These are phyloP conservation scores for Shiraia bambusicola DNA, from an alignment of 2,329 filamentous ascomycete species.

Conservation along the genomic window DNA sequence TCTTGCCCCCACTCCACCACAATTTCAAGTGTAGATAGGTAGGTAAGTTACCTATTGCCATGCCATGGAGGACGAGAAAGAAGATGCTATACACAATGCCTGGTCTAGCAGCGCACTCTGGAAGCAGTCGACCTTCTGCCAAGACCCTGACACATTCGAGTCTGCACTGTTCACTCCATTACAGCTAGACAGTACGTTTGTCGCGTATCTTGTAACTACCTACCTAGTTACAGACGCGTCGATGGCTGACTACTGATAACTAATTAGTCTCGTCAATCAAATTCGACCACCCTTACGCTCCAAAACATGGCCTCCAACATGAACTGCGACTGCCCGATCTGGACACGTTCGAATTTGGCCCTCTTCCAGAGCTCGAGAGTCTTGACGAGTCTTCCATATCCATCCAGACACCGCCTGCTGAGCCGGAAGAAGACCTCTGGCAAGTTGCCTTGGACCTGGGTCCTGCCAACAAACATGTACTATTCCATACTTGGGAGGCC, in stretches of 20 bases:
- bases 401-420: conserved; percentile 24
- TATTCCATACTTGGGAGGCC: conserved; percentile 68
- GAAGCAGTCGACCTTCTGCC: conserved; percentile 54
- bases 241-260: conserved; percentile 22
- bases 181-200: conserved; percentile 40
- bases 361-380: conserved; percentile 37
- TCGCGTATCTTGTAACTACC: conserved; percentile 30
- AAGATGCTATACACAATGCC: conserved; percentile 54
- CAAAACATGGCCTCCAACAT: conserved; percentile 35
- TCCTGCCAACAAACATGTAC: conserved; percentile 29
- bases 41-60: too few species aligned
- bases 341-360: conserved; percentile 45
- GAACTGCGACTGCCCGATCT: conserved; percentile 43
- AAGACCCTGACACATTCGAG: conserved; percentile 20
- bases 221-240: too few species aligned
- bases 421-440: conserved; percentile 46
- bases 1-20: conserved; percentile 20
- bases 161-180: conserved; percentile 38
- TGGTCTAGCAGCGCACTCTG: conserved; percentile 67
- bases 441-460: conserved; percentile 37
- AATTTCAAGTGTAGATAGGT: conserved; percentile 4
- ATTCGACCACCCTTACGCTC: conserved; percentile 45
- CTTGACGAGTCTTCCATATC: conserved; percentile 36
- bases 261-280: conserved; percentile 42
- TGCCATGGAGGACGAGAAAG: conserved; percentile 14